Percentiles rank a stretch among this genome's conserved stretches.
These are phyloP conservation scores for Xylariaceae sp. DNA, from an alignment of 2,329 filamentous ascomycete species.

Conservation along the genomic window DNA sequence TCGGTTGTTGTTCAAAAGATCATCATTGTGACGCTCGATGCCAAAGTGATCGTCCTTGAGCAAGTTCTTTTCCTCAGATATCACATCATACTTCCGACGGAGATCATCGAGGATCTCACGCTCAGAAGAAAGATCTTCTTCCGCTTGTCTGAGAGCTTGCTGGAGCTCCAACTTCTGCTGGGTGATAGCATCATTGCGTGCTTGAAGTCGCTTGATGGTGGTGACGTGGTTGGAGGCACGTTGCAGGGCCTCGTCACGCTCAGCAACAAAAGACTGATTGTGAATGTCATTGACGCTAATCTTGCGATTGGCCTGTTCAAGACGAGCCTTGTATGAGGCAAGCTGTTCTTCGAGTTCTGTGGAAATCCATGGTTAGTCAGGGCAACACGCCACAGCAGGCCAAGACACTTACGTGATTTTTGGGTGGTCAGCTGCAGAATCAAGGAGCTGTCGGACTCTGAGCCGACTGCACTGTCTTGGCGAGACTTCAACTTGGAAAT, in stretches of 20 bases:
- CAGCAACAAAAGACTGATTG: slow-evolving; percentile 55
- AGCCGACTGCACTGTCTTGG: slow-evolving; percentile 41
- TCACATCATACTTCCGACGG: slow-evolving; percentile 28
- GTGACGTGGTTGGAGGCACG: slow-evolving; percentile 50
- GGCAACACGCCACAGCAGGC: not conserved
- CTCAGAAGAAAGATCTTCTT: slow-evolving; percentile 32
- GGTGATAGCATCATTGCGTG: slow-evolving; percentile 38
- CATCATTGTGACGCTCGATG: slow-evolving; percentile 51
- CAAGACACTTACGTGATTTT: slow-evolving; percentile 49
- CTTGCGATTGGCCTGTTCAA: slow-evolving; percentile 59
- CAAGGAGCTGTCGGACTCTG: slow-evolving; percentile 40
- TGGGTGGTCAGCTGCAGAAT: slow-evolving; percentile 44
- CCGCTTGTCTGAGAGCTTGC: slow-evolving; percentile 29
- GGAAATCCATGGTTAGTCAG: slow-evolving; percentile 4
- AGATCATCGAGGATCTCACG: slow-evolving; percentile 33
- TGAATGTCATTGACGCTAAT: slow-evolving; percentile 58
- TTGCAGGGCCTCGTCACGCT: slow-evolving; percentile 60
- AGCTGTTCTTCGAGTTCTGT: slow-evolving; percentile 55
- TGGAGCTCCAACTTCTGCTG: slow-evolving; percentile 43
- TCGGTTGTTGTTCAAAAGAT: slow-evolving; percentile 48
- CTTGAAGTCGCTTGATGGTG: slow-evolving; percentile 43
- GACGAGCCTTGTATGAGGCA: slow-evolving; percentile 53
- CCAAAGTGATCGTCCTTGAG: slow-evolving; percentile 48
- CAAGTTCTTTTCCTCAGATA: slow-evolving; percentile 37
- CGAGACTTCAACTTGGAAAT: slow-evolving; percentile 40